A percentile compares a stretch with the other conserved stretches of the same genome.
Evolutionary conservation across 2,329 filamentous ascomycete genomes (phyloP).

Genomic region (Cryoendolithus antarcticus): DNA sequence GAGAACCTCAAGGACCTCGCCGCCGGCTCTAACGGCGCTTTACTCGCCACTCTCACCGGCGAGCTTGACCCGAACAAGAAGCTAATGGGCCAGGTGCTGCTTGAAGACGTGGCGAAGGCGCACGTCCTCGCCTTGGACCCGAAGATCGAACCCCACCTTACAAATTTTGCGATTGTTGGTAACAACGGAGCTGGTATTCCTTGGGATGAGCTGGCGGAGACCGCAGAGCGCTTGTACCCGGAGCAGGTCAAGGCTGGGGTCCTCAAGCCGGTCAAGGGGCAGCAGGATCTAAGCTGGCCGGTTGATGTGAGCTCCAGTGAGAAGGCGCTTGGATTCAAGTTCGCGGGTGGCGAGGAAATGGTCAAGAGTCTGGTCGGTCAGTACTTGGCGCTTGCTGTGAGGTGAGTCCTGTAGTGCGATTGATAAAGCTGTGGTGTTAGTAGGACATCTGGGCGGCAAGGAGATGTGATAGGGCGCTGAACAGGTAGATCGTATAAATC

Average conservation of each 20-base stretch:
- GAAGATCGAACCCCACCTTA: not conserved
- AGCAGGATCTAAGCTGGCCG: not conserved
- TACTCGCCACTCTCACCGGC: slow-evolving; percentile 7
- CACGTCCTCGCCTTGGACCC: slow-evolving; percentile 16
- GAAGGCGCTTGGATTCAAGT: slow-evolving; percentile 6
- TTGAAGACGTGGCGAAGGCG: slow-evolving; percentile 19
- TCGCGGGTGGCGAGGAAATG: slow-evolving; percentile 8
- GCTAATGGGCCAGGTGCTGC: not conserved
- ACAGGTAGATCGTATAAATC: no score
- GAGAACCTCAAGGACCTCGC: slow-evolving; percentile 6
- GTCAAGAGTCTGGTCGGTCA: slow-evolving; percentile 7
- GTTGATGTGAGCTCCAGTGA: slow-evolving; percentile 6
- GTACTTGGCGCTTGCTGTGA: slow-evolving; percentile 3
- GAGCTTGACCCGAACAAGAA: slow-evolving; percentile 7
- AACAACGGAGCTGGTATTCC: not conserved
- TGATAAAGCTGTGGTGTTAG: no score
- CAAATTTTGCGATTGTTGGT: not conserved
- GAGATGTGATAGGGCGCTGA: no score
- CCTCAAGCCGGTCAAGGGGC: slow-evolving; percentile 1
- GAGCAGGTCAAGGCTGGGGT: slow-evolving; percentile 7
- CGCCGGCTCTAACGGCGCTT: slow-evolving; percentile 10
- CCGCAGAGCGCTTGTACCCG: slow-evolving; percentile 6
- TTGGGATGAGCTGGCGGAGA: slow-evolving; percentile 5
- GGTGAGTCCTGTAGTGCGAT: no score
- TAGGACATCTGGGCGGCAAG: no score